These are phyloP conservation scores for Nakaseomyces kungkrabaensis DNA, from an alignment of 1,139 yeast genomes.

Conservation along the genomic window DNA sequence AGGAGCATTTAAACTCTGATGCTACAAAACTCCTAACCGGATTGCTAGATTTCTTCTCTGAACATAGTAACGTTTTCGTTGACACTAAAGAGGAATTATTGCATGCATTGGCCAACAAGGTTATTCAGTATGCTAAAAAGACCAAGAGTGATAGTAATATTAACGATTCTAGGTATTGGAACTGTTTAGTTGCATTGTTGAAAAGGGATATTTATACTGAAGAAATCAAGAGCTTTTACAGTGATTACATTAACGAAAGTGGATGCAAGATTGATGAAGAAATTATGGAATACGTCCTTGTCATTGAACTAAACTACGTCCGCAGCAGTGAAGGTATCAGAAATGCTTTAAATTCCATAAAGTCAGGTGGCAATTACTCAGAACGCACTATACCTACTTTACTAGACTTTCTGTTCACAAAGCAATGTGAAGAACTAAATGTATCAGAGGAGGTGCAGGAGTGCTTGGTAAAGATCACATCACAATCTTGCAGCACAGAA, in stretches of 20 bases:
- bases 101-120: background rate
- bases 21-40: background rate
- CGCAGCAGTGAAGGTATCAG: background rate
- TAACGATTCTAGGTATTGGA: background rate
- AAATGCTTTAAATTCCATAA: background rate
- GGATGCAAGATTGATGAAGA: background rate
- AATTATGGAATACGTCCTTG: background rate
- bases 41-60: background rate
- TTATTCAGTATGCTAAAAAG: background rate
- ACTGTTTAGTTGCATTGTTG: background rate
- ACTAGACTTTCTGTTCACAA: background rate
- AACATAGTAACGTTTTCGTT: background rate
- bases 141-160: background rate
- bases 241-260: background rate
- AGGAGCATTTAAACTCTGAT: background rate
- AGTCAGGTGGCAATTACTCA: background rate
- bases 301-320: background rate
- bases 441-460: background rate
- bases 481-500: background rate
- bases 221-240: background rate
- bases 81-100: background rate
- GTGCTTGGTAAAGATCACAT: background rate
- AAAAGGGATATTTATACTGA: background rate
- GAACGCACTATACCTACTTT: slow-evolving; percentile 3
- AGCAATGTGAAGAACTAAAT: background rate